phyloP scores from a whole-genome alignment of 495 filamentous ascomycete species.

The Pyrenopolyporus hunteri region DNA sequence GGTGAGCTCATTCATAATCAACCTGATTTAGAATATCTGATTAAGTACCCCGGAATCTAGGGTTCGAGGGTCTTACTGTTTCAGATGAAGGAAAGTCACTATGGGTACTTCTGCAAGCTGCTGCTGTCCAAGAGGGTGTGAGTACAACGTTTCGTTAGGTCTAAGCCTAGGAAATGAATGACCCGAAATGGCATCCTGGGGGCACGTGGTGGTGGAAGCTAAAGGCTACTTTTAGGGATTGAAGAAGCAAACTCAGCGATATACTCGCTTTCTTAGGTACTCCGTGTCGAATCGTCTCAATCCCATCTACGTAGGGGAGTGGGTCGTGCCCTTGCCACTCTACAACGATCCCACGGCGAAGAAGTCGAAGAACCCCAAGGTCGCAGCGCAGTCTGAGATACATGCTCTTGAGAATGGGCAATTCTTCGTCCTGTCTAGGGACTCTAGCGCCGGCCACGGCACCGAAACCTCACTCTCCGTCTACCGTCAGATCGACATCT shows the following conservation, averaged over 20 bases:
- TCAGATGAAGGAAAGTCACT: constrained; percentile 68
- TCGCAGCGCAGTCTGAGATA: constrained; percentile 77
- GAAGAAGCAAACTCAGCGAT: constrained; percentile 57
- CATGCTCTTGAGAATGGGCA: constrained; percentile 66
- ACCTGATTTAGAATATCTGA: too few relatives aligned
- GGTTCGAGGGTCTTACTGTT: constrained; percentile 73
- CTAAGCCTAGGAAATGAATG: too few relatives aligned
- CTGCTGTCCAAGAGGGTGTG: constrained; percentile 70
- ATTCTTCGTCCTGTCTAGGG: constrained; percentile 74
- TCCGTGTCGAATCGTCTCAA: constrained; percentile 51
- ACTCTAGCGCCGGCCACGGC: constrained; percentile 67
- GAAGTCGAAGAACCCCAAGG: constrained; percentile 45
- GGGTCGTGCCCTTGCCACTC: constrained; percentile 69
- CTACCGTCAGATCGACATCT: constrained; percentile 77
- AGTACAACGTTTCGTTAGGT: constrained; percentile 11
- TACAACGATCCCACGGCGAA: constrained; percentile 52
- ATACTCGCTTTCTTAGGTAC: constrained; percentile 70
- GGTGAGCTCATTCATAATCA: constrained; percentile 51
- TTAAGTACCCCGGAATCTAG: constrained; percentile 13
- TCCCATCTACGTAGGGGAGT: constrained; percentile 62
- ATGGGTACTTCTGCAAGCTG: constrained; percentile 72
- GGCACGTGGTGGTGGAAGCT: neutral
- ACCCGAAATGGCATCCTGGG: too few relatives aligned
- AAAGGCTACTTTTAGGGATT: constrained; percentile 31
- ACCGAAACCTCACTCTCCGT: constrained; percentile 56